These are phyloP conservation scores for Lojkania enalia DNA, from an alignment of 2,329 filamentous ascomycete species.

Conservation along the genomic window DNA sequence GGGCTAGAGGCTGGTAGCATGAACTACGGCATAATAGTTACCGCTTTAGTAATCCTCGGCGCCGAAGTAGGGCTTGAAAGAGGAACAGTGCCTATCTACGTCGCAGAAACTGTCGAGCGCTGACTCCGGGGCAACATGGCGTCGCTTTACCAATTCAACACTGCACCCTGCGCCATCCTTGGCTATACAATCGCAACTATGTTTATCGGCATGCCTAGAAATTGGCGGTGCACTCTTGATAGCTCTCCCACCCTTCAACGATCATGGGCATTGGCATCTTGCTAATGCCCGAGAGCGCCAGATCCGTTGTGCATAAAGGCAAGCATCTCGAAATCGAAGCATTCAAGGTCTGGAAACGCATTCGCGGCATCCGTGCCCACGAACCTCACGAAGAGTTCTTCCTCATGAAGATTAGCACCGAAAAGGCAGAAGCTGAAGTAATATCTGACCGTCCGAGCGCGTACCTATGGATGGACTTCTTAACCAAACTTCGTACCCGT, in stretches of 20 bases:
- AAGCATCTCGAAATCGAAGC: conserved; percentile 53
- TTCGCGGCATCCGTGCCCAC: conserved; percentile 61
- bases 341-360: conserved; percentile 72
- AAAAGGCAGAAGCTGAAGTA: conserved; percentile 58
- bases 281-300: conserved; percentile 70
- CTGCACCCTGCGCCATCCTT: conserved; percentile 72
- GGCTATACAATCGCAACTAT: conserved; percentile 75
- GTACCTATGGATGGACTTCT: conserved; percentile 73
- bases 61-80: conserved; percentile 73
- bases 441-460: conserved; percentile 57
- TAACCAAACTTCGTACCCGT: conserved; percentile 66
- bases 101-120: conserved; percentile 71
- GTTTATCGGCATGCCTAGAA: conserved; percentile 69
- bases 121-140: conserved; percentile 71
- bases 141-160: conserved; percentile 75
- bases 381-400: conserved; percentile 72
- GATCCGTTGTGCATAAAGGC: conserved; percentile 71
- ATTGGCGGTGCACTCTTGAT: conserved; percentile 75
- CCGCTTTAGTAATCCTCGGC: conserved; percentile 69
- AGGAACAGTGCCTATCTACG: conserved; percentile 74
- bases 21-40: conserved; percentile 72
- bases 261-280: conserved; percentile 67
- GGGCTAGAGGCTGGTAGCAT: conserved; percentile 69
- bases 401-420: conserved; percentile 67
- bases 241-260: conserved; percentile 71